These are phyloP conservation scores for Rhodotorula mucilaginosa DNA, from an alignment of 1,284 basidiomycete genomes.

Conservation along the genomic window DNA sequence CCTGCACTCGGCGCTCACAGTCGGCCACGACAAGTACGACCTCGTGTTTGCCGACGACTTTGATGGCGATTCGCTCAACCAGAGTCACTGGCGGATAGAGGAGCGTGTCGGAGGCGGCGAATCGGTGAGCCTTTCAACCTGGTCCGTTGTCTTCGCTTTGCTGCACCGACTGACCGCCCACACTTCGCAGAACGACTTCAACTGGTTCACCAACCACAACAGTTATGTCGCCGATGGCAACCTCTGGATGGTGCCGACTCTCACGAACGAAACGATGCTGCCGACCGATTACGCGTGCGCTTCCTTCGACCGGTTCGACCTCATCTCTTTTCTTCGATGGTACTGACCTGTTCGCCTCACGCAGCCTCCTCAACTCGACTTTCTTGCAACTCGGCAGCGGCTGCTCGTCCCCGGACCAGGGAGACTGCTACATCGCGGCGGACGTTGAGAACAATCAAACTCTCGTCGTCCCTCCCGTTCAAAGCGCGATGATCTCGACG, in stretches of 20 bases:
- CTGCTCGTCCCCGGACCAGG: slow-evolving; percentile 23
- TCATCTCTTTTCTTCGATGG: background rate
- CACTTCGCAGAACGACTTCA: slow-evolving; percentile 19
- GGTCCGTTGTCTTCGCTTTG: too few species aligned
- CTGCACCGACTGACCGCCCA: too few species aligned
- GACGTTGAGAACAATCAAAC: slow-evolving; percentile 26
- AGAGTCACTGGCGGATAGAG: slow-evolving; percentile 19
- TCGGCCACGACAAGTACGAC: slow-evolving; percentile 14
- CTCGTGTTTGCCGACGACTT: slow-evolving; percentile 22
- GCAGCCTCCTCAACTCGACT: slow-evolving; percentile 18
- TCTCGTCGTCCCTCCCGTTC: slow-evolving; percentile 24
- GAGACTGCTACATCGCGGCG: slow-evolving; percentile 23
- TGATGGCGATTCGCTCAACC: slow-evolving; percentile 15
- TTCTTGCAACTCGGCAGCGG: slow-evolving; percentile 24
- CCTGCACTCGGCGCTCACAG: slow-evolving; percentile 6
- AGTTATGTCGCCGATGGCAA: slow-evolving; percentile 32
- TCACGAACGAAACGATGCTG: slow-evolving; percentile 28
- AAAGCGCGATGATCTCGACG: slow-evolving; percentile 30
- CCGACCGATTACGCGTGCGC: slow-evolving; percentile 23
- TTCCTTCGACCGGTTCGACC: background rate
- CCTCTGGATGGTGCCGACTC: slow-evolving; percentile 19
- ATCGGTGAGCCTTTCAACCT: background rate
- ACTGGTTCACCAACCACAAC: slow-evolving; percentile 28
- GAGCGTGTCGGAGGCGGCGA: slow-evolving; percentile 27
- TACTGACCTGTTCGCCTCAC: background rate